These are phyloP conservation scores for Penicillium lividum DNA, from an alignment of 495 filamentous ascomycete species.

Conservation along the genomic window DNA sequence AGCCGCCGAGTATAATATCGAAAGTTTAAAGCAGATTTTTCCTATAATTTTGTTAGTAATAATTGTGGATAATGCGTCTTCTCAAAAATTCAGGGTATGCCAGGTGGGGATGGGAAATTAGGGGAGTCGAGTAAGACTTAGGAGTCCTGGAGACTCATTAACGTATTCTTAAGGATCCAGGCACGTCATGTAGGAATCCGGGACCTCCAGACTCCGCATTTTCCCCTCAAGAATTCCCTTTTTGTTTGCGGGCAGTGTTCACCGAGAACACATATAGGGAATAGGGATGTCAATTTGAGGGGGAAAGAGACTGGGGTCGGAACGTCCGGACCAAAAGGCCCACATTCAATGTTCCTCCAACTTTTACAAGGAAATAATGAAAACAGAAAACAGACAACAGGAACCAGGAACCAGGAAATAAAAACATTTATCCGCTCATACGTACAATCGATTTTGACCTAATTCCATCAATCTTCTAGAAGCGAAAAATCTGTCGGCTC, in stretches of 20 bases:
- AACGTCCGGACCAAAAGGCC: constrained; percentile 13
- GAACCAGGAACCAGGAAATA: not conserved
- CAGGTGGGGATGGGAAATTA: constrained; percentile 5
- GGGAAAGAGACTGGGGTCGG: constrained; percentile 26
- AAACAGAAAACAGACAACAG: not conserved
- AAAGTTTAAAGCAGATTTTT: not conserved
- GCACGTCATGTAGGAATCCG: not conserved
- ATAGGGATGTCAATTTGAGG: constrained; percentile 7
- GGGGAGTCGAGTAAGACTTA: not conserved
- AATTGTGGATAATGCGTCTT: not conserved
- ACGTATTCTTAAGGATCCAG: not conserved
- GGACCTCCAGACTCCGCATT: constrained; percentile 27
- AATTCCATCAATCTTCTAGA: not conserved
- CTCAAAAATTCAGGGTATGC: not conserved
- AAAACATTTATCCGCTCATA: constrained; percentile 2
- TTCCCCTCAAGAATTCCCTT: constrained; percentile 11
- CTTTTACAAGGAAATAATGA: not conserved
- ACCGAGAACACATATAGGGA: constrained; percentile 26
- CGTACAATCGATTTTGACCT: not conserved
- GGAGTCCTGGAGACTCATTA: not conserved
- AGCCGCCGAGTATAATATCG: not conserved
- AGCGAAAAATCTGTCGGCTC: constrained; percentile 10
- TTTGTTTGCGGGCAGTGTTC: constrained; percentile 14
- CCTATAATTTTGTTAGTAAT: not conserved
- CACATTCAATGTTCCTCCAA: not conserved